Conservation (phyloP, 1,139 yeast species). For the Geotrichum fermentans region DNA sequence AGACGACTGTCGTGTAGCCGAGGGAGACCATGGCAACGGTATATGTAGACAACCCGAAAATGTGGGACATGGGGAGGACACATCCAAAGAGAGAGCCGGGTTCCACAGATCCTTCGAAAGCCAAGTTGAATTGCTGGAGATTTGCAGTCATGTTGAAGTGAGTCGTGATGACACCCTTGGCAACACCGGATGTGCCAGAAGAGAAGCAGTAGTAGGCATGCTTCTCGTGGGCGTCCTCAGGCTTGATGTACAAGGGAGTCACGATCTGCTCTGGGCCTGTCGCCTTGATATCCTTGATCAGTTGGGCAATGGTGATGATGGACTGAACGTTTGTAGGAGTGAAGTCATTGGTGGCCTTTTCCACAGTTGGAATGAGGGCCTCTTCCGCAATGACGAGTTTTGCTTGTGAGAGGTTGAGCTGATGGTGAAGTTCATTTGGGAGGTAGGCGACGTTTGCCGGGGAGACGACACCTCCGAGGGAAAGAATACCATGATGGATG, state of each 20-base stretch:
- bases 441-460: constrained; percentile 39
- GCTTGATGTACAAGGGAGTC: constrained; percentile 10
- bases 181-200: constrained; percentile 71
- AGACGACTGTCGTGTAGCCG: constrained; percentile 32
- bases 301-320: constrained; percentile 23
- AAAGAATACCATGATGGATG: constrained; percentile 34
- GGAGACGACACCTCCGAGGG: constrained; percentile 36
- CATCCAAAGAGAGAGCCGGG: constrained; percentile 24
- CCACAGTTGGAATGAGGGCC: constrained; percentile 24
- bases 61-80: constrained; percentile 40
- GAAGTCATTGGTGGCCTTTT: constrained; percentile 30
- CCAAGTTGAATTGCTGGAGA: constrained; percentile 25
- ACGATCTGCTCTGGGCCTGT: constrained; percentile 1
- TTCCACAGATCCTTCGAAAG: constrained; percentile 12
- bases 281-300: constrained; percentile 18
- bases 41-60: constrained; percentile 35
- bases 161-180: constrained; percentile 66
- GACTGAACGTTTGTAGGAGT: constrained; percentile 16
- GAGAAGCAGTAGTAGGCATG: constrained; percentile 50
- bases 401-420: constrained; percentile 33
- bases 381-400: constrained; percentile 31
- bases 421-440: constrained; percentile 37
- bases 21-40: constrained; percentile 27
- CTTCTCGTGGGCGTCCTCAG: constrained; percentile 25
- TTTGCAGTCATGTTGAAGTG: constrained; percentile 43